Base-by-base conservation (phyloP, 2,329 filamentous ascomycete genomes). In the Rhynchosporium secalis region DNA sequence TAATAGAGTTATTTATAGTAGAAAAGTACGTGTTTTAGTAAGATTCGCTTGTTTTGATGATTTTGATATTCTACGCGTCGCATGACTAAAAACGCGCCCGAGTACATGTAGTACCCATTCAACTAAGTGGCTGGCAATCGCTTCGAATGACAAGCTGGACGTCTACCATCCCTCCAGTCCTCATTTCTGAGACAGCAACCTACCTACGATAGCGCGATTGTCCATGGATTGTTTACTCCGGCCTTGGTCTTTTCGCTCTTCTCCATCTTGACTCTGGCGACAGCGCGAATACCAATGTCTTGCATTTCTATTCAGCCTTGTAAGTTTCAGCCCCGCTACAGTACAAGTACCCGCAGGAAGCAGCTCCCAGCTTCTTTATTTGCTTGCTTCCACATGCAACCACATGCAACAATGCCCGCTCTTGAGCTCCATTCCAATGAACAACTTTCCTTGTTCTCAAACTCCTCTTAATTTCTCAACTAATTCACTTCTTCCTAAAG, bases 221-320 rank as follows among this genome's bases (percentile, higher is more conserved):
- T 41, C 20, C 10, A 48, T 48, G 56, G 45, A 48, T 9, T 20
- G 26, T 13, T 20, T 58, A 12, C 10, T 28, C 13, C n/a, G 45
- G n/a, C 15, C 31, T 20, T 48, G 20, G 43, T 13, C 31, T 29
- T 15, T 8, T 15, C 29, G 48, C 36, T n/a, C 4, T 45, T 33
- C 10, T 29, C n/a, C 43, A 33, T 15, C 45, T 33, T 58, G 45
- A 58, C 45, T 58, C 45, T 48, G 8, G 36, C 43, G 56, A 36
- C 43, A 36, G 31, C 45, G 28, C 33, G 5, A 10, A 29, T 9
- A 29, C 28, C 45, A 28, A 48, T 49, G 43, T 49, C 43, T 49
- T 31, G 31, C 28, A 48, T 33, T 52, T 43, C 26, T 38, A n/a
- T 58, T 62, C 64, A 66, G 56, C 60, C 64, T 66, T 29, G 62